A percentile compares a stretch with the other conserved stretches of the same genome.
phyloP scores from a whole-genome alignment of 441 rosid species.

The Kokia cookei region DNA sequence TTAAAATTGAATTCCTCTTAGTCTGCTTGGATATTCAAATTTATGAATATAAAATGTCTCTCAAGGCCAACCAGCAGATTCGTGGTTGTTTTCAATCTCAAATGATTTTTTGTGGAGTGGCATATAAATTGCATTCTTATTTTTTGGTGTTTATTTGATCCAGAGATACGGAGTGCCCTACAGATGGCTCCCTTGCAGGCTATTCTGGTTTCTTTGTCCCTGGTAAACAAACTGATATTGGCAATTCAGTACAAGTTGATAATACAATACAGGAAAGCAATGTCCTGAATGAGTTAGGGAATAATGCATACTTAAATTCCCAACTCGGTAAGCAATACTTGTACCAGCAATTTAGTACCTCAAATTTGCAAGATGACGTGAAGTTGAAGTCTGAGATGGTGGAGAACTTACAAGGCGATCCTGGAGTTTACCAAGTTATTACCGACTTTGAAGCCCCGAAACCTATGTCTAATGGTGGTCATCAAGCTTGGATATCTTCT shows the following conservation, averaged over 20 bases:
- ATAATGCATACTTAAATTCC: conserved; percentile 38
- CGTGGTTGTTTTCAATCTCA: not conserved
- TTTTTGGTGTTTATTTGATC: not conserved
- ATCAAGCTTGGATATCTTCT: conserved; percentile 31
- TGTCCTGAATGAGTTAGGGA: conserved; percentile 41
- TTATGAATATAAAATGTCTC: conserved; percentile 3
- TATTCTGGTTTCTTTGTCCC: conserved; percentile 50
- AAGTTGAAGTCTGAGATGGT: conserved; percentile 32
- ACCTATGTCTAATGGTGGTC: conserved; percentile 30
- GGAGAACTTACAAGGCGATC: conserved; percentile 37
- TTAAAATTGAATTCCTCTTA: not conserved
- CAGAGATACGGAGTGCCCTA: conserved; percentile 52
- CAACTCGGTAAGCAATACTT: conserved; percentile 55
- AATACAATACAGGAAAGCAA: conserved; percentile 28
- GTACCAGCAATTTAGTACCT: conserved; percentile 33
- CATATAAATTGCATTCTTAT: not conserved
- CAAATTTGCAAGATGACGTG: conserved; percentile 28
- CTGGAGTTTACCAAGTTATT: conserved; percentile 27
- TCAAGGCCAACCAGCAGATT: not conserved
- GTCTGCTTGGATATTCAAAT: not conserved
- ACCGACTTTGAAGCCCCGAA: conserved; percentile 34
- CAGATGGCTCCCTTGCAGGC: conserved; percentile 35
- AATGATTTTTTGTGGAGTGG: not conserved
- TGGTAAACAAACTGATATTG: conserved; percentile 42
- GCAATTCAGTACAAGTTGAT: conserved; percentile 38